A percentile compares a stretch with the other conserved stretches of the same genome.
Evolutionary conservation across 495 filamentous ascomycete genomes (phyloP).

Genomic region (Hyaloscypha variabilis): DNA sequence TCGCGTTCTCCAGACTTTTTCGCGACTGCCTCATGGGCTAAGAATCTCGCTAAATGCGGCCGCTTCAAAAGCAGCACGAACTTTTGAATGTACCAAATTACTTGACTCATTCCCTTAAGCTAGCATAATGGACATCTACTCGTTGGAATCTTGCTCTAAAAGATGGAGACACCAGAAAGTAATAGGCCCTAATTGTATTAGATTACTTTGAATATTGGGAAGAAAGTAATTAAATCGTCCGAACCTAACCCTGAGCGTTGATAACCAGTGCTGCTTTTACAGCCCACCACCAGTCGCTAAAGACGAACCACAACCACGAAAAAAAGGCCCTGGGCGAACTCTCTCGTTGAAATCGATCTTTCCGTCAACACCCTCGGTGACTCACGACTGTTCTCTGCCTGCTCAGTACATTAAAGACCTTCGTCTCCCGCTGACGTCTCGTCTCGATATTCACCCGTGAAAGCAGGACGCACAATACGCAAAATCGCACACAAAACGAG

Average conservation of each 20-base stretch:
- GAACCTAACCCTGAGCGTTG: neutral
- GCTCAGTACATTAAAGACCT: neutral
- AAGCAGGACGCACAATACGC: neutral
- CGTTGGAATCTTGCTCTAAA: neutral
- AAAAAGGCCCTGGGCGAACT: neutral
- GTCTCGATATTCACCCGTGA: neutral
- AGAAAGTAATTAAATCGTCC: neutral
- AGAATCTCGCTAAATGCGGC: neutral
- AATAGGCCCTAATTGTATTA: neutral
- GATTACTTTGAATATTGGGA: neutral
- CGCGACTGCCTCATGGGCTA: slow-evolving; percentile 5
- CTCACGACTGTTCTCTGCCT: neutral
- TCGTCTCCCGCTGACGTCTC: neutral
- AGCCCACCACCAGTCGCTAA: neutral
- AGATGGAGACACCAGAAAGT: neutral
- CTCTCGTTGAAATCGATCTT: neutral
- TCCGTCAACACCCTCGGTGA: neutral
- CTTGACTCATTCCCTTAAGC: neutral
- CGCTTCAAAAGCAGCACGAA: neutral
- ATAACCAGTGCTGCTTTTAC: neutral
- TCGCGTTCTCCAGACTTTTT: slow-evolving; percentile 6
- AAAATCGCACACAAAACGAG: slow-evolving; percentile 11
- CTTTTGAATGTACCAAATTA: neutral
- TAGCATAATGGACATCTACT: neutral
- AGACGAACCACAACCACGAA: slow-evolving; percentile 6